Evolutionary conservation across 768 basidiomycete genomes (phyloP), one percentile per base, ranked within the genome.

Genomic region (Pholiota conissans): DNA sequence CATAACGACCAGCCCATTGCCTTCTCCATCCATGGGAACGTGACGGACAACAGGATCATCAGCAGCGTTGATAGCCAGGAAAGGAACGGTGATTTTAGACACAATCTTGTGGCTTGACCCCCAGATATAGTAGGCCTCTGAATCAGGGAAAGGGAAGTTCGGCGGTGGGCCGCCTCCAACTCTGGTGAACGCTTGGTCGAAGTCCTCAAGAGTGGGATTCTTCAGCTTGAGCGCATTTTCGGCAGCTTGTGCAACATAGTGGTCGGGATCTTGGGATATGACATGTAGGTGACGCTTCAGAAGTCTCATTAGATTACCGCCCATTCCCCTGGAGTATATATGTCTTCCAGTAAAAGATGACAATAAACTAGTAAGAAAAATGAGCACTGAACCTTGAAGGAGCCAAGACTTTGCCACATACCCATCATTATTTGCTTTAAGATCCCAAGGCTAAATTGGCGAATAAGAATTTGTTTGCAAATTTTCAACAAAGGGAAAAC

Each of bases 241-340:
- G 16, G 83, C 69, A 9, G 80, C 79, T 62, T 81, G 73, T 27
- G 81, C 72, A 29, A 85, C 74, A 55, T 71, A 67, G 40, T 81
- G 80, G 27, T 81, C 76, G 30, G 84, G 77, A 63, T 83, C 78
- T 51, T 76, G 63, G 24, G 74, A 67, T n/a, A 90, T 69, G 0
- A 74, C 58, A n/a, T 76, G 66, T 14, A 71, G 60, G 60, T 91
- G 84, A 47, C 76, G 75, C 63, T 72, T 76, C 50, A 90, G 65
- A 40, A 90, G 71, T 39, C 76, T 82, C 50, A 79, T 72, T 20
- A 94, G 75, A 68, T 94, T 95, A 56, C 75, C 75, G 1, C 84
- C 91, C 90, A 95, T 89, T 40, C 84, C 89, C 66, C 77, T 85
- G 6, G 90, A 87, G 66, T 93, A 95, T 42, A 92, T 63, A 52